phyloP scores from a whole-genome alignment of 2,329 filamentous ascomycete genomes.

The Fusarium longipes region DNA sequence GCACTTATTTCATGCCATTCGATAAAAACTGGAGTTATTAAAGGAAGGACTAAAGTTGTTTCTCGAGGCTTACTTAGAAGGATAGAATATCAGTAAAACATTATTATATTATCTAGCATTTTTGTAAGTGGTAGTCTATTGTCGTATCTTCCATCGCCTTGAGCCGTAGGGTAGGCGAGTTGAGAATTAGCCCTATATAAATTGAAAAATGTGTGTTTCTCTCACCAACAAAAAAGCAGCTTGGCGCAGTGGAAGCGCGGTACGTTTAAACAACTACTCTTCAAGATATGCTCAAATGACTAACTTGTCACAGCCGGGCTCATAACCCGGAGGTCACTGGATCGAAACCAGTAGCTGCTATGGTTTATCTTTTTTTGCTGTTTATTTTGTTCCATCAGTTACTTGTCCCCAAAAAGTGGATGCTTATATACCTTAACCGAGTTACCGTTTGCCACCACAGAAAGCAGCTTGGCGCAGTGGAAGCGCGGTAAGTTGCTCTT shows the following conservation, averaged over 20 bases:
- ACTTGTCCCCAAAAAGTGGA: background rate
- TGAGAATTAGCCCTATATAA: background rate
- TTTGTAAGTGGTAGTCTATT: background rate
- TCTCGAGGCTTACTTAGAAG: too few relatives aligned
- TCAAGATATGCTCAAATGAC: background rate
- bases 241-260: constrained; percentile 13
- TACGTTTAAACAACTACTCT: constrained; percentile 2
- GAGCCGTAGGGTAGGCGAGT: background rate
- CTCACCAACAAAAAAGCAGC: constrained; percentile 6
- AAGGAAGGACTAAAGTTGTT: too few relatives aligned
- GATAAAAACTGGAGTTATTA: too few relatives aligned
- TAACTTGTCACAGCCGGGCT: constrained; percentile 34
- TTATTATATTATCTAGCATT: background rate
- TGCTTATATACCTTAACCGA: background rate
- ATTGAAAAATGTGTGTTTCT: background rate
- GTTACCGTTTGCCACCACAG: background rate
- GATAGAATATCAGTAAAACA: too few relatives aligned
- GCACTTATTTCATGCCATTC: too few relatives aligned
- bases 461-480: constrained; percentile 43
- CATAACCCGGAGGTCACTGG: constrained; percentile 40
- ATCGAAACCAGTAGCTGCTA: constrained; percentile 21
- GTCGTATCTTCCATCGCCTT: background rate
- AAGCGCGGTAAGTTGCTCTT: constrained; percentile 22
- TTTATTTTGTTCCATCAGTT: background rate
- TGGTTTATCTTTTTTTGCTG: constrained; percentile 5